Evolutionary conservation across 192 early-diverging fungal genomes (phyloP).

Genomic region (Funneliformis geosporum): DNA sequence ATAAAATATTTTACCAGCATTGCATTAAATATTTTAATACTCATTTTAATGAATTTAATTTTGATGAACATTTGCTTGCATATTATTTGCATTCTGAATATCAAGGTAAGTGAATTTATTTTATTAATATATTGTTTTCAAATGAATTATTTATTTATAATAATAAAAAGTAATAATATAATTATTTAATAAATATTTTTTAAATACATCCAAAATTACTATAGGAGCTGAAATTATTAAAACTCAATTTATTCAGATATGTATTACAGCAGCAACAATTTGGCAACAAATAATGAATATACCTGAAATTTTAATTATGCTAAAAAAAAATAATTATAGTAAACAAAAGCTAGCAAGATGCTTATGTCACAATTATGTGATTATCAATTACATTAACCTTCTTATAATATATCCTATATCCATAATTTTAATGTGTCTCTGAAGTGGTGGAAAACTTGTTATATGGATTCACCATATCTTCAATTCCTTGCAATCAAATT

Average conservation of each 20-base stretch:
- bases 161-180: too few relatives aligned
- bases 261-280: neutral
- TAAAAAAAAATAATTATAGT: neutral
- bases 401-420: neutral
- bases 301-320: neutral
- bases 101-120: neutral
- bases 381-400: neutral
- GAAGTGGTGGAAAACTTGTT: neutral
- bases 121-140: neutral
- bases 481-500: neutral
- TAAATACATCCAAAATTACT: neutral
- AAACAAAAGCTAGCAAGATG: neutral
- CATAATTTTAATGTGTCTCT: neutral
- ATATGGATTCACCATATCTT: neutral
- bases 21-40: neutral
- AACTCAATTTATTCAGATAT: neutral
- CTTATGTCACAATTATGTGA: neutral
- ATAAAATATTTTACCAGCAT: neutral
- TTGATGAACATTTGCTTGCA: constrained; percentile 15
- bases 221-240: neutral
- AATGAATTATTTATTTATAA: neutral
- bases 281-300: neutral
- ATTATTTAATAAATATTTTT: too few relatives aligned
- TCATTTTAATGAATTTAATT: neutral
- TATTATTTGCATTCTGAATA: constrained; percentile 3